A percentile compares a stretch with the other conserved stretches of the same genome.
Conservation (phyloP, 306 rosid genomes). For the Quercus suber region DNA sequence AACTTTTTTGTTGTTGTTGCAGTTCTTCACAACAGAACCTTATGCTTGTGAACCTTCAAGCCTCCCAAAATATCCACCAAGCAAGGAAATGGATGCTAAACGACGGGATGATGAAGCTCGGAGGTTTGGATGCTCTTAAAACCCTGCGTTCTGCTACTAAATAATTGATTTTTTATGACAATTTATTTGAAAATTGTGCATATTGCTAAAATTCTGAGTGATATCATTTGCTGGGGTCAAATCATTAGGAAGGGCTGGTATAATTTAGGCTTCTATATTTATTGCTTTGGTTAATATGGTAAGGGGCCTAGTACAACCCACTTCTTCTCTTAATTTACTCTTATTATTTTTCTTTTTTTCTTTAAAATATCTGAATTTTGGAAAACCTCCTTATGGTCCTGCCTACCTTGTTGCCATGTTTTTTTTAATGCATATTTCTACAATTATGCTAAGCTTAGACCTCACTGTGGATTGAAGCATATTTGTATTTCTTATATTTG, state of each 20-base stretch:
- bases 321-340: neutral
- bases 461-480: neutral
- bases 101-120: constrained; percentile 78
- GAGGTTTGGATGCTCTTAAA: constrained; percentile 43
- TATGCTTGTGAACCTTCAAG: constrained; percentile 90
- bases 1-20: constrained; percentile 70
- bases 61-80: constrained; percentile 93
- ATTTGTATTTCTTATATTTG: neutral
- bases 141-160: constrained; percentile 22
- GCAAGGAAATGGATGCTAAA: constrained; percentile 94
- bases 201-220: neutral
- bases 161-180: neutral
- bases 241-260: neutral
- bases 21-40: constrained; percentile 86
- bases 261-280: neutral
- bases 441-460: neutral
- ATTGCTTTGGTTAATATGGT: neutral
- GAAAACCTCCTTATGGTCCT: too few species aligned
- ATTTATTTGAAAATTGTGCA: constrained; percentile 2
- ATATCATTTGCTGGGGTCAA: neutral
- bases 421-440: neutral
- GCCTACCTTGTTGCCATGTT: neutral
- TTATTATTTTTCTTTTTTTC: neutral
- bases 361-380: too few species aligned
- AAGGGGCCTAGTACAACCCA: neutral